phyloP scores from a whole-genome alignment of 1,284 basidiomycete species.

The Testicularia cyperi region DNA sequence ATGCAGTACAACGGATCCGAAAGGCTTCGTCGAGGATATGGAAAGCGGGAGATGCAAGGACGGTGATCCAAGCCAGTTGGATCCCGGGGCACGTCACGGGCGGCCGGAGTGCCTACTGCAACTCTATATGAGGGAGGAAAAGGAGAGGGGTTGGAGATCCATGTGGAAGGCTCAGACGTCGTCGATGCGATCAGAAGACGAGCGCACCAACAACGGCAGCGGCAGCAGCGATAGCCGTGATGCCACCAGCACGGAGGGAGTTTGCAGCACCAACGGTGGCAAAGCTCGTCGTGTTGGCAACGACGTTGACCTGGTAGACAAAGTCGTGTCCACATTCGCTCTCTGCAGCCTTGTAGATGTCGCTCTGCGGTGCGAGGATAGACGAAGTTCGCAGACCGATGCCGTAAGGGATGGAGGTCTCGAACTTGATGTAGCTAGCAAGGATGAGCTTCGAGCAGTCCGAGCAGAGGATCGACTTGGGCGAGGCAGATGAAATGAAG shows the following conservation, averaged over 20 bases:
- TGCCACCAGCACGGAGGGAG: background rate
- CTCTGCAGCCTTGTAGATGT: constrained; percentile 45
- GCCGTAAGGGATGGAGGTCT: constrained; percentile 51
- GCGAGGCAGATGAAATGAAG: constrained; percentile 37
- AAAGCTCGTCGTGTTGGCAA: constrained; percentile 43
- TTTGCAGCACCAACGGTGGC: constrained; percentile 25
- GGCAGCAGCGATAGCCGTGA: constrained; percentile 4
- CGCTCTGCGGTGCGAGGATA: constrained; percentile 42
- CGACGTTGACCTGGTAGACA: constrained; percentile 36
- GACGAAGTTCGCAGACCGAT: constrained; percentile 44
- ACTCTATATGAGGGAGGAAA: no score
- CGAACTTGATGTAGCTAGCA: constrained; percentile 51
- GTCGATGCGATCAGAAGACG: no score
- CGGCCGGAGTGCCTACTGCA: no score
- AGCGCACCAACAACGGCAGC: constrained; percentile 16
- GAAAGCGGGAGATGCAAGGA: no score
- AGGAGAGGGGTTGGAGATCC: no score
- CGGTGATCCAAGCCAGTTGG: no score
- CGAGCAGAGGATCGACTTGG: constrained; percentile 48
- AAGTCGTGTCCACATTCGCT: constrained; percentile 31
- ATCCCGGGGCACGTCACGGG: no score
- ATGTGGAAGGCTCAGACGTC: no score
- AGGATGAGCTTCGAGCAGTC: constrained; percentile 48
- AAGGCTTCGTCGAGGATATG: no score
- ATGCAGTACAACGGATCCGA: no score